Evolutionary conservation across 2,329 filamentous ascomycete species (phyloP), one percentile per base, ranked within the genome.

Genomic region (Apiospora pterosperma): DNA sequence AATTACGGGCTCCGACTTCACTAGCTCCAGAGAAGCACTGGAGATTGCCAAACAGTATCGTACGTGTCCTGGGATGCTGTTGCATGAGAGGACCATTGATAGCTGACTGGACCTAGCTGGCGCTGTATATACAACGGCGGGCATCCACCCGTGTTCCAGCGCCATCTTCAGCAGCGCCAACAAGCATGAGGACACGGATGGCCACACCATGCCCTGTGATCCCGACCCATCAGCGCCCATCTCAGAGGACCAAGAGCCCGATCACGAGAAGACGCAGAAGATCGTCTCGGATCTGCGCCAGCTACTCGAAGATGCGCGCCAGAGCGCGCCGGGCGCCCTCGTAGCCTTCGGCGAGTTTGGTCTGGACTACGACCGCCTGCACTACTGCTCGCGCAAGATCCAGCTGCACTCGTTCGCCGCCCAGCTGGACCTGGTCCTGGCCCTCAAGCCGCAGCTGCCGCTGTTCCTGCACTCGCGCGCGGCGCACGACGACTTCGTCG

Each of bases 261-360:
- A 85, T 69, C 67, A 71, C 2, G 72, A 69, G 63, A 81, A 80
- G 71, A 85, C 85, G 3, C 72, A 74, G 12, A 73, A 76, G 48
- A 82, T 86, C 73, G 82, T 93, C 25, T 67, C 78, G 0, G 83
- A 86, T 36, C 84, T 98, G n/a, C 83, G 84, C 55, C 74, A 79
- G 7, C 81, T 97, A 2, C 87, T 94, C 4, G 73, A 84, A 2
- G 79, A 87, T 39, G 85, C 88, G 1, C 87, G 87, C 21, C 68
- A 77, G 3, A 75, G 75, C 77, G 60, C 75, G 76, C 68, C 63
- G 31, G 68, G 34, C 66, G 76, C 86, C 0, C 84, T 92, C 44
- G 89, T 92, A 1, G 95, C 96, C 7, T 93, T 97, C 75, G 96
- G 96, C 60, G 96, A 99, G 78, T 93, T 99, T 67, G 96, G 96